Conservation (phyloP, 2,329 filamentous ascomycete genomes). For the Xylaria sp. region DNA sequence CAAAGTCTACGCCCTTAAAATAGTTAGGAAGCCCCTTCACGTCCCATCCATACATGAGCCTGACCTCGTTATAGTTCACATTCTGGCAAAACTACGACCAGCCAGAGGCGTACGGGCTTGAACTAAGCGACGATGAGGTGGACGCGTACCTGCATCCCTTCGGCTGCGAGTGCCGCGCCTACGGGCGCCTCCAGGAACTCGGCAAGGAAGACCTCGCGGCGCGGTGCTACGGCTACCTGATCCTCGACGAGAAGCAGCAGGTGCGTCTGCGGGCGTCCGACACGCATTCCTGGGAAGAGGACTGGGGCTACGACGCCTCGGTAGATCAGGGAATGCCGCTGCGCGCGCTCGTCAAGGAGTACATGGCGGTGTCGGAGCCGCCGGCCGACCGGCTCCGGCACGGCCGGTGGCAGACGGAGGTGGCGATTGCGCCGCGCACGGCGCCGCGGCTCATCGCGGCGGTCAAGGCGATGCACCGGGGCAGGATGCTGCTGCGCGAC, state of each 20-base stretch:
- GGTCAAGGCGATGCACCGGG: background rate
- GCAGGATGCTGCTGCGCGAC: background rate
- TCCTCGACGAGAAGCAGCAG: background rate
- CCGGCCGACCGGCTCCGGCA: background rate
- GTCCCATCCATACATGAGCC: background rate
- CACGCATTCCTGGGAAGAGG: background rate
- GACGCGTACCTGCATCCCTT: slow-evolving; percentile 4
- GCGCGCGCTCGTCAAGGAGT: slow-evolving; percentile 2
- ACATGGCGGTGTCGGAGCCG: background rate
- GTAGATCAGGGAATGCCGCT: background rate
- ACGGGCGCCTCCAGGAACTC: slow-evolving; percentile 3
- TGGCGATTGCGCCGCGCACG: background rate
- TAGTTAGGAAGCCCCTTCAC: slow-evolving; percentile 2
- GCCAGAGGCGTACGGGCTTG: background rate
- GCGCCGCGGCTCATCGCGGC: background rate
- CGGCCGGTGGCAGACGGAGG: background rate
- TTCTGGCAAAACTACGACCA: background rate
- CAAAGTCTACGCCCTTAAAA: slow-evolving; percentile 7
- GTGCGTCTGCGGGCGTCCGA: background rate
- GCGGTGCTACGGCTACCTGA: slow-evolving; percentile 1
- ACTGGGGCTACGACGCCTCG: slow-evolving; percentile 3
- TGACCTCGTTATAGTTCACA: background rate
- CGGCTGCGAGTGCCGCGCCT: slow-evolving; percentile 4
- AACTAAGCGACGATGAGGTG: background rate
- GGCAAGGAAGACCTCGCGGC: slow-evolving; percentile 2